A percentile compares a stretch with the other conserved stretches of the same genome.
Conservation (phyloP, 306 rosid genomes). For the Vigna angularis region DNA sequence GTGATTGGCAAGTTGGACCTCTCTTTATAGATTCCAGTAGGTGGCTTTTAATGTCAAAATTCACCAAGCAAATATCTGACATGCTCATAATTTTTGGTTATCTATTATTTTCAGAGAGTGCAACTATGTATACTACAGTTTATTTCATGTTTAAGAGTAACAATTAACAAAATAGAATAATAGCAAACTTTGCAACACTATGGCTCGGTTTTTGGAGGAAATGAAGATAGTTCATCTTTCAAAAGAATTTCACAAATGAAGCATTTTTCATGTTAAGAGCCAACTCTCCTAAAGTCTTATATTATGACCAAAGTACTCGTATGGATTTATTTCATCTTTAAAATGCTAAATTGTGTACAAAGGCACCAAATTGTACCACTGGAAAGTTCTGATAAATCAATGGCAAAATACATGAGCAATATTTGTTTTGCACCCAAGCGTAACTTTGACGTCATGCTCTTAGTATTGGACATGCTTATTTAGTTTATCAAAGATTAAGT, state of each 20-base stretch:
- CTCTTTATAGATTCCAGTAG: constrained; percentile 39
- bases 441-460: neutral
- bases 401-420: neutral
- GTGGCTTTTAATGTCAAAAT: constrained; percentile 41
- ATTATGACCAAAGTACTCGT: neutral
- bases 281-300: neutral
- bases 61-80: neutral
- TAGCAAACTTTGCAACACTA: too few species aligned
- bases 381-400: neutral
- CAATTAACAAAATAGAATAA: too few species aligned
- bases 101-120: neutral
- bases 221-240: neutral
- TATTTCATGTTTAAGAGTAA: neutral
- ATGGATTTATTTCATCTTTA: neutral
- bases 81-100: constrained; percentile 13
- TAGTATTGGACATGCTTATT: neutral
- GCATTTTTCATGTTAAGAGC: neutral
- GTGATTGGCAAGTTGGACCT: constrained; percentile 48
- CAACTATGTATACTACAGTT: neutral
- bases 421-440: neutral
- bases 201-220: too few species aligned
- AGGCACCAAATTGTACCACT: too few species aligned
- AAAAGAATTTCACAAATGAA: constrained; percentile 9
- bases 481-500: neutral
- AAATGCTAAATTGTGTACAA: neutral